Evolutionary conservation across 2,329 filamentous ascomycete species (phyloP).

Genomic region (Cercospora sojina): DNA sequence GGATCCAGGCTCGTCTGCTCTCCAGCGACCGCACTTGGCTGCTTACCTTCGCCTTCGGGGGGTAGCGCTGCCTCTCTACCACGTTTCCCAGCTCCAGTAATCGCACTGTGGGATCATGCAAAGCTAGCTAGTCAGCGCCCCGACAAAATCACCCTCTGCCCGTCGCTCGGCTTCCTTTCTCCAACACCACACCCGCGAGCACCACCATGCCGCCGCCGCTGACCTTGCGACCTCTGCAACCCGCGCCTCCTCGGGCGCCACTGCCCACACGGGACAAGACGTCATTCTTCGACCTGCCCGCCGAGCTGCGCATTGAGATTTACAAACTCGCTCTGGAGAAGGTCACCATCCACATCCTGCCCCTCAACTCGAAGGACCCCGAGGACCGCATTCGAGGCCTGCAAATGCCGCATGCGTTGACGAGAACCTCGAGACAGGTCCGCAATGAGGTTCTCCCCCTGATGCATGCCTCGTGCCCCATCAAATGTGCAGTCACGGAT

Average conservation of each 20-base stretch:
- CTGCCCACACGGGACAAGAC: conserved; percentile 13
- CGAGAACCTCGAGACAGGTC: conserved; percentile 32
- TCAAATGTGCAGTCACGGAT: conserved; percentile 34
- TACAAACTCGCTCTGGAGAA: conserved; percentile 35
- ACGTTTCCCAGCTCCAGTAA: conserved; percentile 12
- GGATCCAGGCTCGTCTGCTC: conserved; percentile 12
- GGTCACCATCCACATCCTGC: conserved; percentile 36
- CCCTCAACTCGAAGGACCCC: conserved; percentile 18
- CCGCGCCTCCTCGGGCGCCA: conserved; percentile 12
- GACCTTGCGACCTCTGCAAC: conserved; percentile 24
- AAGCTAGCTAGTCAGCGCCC: conserved; percentile 16
- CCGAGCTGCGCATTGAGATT: conserved; percentile 37
- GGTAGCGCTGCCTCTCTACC: conserved; percentile 13
- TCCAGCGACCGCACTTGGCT: not conserved
- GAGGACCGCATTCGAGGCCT: conserved; percentile 15
- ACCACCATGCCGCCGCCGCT: conserved; percentile 16
- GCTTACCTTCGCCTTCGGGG: conserved; percentile 10
- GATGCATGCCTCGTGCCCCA: conserved; percentile 34
- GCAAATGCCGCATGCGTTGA: conserved; percentile 31
- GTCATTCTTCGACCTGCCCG: conserved; percentile 35
- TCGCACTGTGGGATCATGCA: conserved; percentile 9
- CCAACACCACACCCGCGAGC: conserved; percentile 15
- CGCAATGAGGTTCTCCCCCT: conserved; percentile 36
- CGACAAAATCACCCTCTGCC: conserved; percentile 9
- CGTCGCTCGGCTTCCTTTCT: conserved; percentile 4